Evolutionary conservation across 345 rosid species (phyloP).

Genomic region (Citrus australasica): DNA sequence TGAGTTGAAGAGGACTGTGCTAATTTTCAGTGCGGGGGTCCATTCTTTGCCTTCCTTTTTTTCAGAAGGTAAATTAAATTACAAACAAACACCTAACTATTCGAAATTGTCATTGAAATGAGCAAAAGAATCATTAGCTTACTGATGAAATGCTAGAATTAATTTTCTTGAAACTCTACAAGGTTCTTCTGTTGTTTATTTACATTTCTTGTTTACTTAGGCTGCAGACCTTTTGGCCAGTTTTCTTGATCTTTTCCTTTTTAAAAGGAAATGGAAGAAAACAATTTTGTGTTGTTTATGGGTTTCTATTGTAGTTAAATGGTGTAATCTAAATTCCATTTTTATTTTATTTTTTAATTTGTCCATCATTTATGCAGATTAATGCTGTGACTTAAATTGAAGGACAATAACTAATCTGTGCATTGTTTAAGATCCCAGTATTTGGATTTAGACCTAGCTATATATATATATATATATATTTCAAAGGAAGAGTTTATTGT

Average conservation of each 20-base stretch:
- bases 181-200: neutral
- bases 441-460: neutral
- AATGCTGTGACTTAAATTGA: neutral
- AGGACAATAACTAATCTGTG: neutral
- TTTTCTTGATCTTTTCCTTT: neutral
- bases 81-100: conserved; percentile 19
- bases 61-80: conserved; percentile 37
- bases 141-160: neutral
- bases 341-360: neutral
- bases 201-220: neutral
- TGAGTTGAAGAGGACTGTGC: conserved; percentile 25
- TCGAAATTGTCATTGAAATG: conserved; percentile 13
- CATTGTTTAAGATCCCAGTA: neutral
- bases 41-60: conserved; percentile 48
- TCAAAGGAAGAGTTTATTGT: neutral
- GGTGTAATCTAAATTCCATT: neutral
- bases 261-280: neutral
- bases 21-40: conserved; percentile 23
- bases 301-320: neutral
- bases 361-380: neutral
- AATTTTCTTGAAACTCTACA: neutral
- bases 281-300: neutral
- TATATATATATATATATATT: too few relatives aligned
- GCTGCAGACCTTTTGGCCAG: neutral
- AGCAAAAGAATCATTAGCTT: conserved; percentile 9